Base-by-base conservation (phyloP, 2,329 filamentous ascomycete species). In the Pezizomycotina sp. region DNA sequence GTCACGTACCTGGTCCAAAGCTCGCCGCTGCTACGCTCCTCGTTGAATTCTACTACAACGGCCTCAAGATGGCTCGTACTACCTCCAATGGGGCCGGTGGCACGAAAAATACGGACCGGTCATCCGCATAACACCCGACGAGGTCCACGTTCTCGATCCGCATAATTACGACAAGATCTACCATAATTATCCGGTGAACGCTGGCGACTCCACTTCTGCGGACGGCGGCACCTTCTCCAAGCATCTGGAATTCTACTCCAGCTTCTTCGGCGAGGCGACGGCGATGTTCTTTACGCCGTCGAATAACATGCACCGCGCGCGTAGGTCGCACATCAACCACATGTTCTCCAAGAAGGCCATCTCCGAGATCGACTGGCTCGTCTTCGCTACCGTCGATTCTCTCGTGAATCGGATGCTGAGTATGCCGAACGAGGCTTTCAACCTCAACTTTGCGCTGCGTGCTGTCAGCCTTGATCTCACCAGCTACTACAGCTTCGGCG, bases 71-170 rank as follows among this genome's bases (percentile, higher is more conserved):
- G 50, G 50, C 9, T 36, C 21, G 29, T 52, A 45, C 25, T 45
- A 44, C 4, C 50, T 34, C 27, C 40, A 50, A 35, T 47, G 51
- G 28, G 31, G 30, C 15, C 35, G 36, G 31, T 42, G 51, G 45
- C 50, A 52, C 28, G 22, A 48, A 25, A 34, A 37, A 28, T 52
- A 52, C 29, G 50, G 50, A 51, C 54, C 56, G 3, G 52, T 58
- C 33, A 43, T 58, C 20, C 48, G 56, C 13, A 54, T 58, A 35
- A 57, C 48, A 33, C 56, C 55, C 0, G 42, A 48, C 7, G 55
- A 57, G 30, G 23, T 58, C 9, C 54, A 56, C 33, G 51, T 56
- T 44, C 38, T 38, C 27, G 55, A 58, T 31, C 45, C 54, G 14
- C 46, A 55, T 28, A 56, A 48, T 37, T 48, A 47, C 38, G 36